Conservation (phyloP, 345 rosid species). For the Lumnitzera littorea region DNA sequence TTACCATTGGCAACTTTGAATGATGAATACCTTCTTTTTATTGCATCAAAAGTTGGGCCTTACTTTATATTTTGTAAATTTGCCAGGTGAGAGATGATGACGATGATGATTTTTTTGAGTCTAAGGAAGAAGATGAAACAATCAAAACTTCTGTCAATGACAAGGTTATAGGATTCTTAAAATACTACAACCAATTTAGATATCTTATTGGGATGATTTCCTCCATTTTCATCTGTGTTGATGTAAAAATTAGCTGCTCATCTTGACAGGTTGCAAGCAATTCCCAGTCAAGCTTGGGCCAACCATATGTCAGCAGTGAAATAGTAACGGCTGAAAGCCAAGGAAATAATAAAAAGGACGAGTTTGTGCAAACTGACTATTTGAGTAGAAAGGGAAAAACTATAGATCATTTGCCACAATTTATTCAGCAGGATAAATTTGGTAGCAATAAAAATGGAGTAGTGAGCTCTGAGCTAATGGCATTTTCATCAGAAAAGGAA, state of each 20-base stretch:
- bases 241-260: too few species aligned
- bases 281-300: conserved; percentile 18
- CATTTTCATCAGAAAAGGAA: conserved; percentile 50
- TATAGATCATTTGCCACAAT: conserved; percentile 40
- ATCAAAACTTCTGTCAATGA: conserved; percentile 24
- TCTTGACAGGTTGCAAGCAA: conserved; percentile 24
- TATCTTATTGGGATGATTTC: background rate
- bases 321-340: conserved; percentile 26
- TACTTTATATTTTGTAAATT: background rate
- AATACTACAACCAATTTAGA: background rate
- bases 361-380: conserved; percentile 22
- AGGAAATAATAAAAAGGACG: conserved; percentile 25
- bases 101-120: conserved; percentile 38
- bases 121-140: conserved; percentile 52
- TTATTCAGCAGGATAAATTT: conserved; percentile 27
- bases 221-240: background rate
- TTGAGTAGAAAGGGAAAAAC: conserved; percentile 44
- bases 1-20: background rate
- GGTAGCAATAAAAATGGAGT: conserved; percentile 32
- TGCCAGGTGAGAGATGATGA: conserved; percentile 73
- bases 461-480: conserved; percentile 33
- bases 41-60: too few species aligned
- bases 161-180: conserved; percentile 31
- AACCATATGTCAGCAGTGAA: conserved; percentile 22
- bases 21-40: too few species aligned